A percentile compares a stretch with the other conserved stretches of the same genome.
Conservation (phyloP, 225 moss, liverwort and hornwort species). For the Bryum argenteum region DNA sequence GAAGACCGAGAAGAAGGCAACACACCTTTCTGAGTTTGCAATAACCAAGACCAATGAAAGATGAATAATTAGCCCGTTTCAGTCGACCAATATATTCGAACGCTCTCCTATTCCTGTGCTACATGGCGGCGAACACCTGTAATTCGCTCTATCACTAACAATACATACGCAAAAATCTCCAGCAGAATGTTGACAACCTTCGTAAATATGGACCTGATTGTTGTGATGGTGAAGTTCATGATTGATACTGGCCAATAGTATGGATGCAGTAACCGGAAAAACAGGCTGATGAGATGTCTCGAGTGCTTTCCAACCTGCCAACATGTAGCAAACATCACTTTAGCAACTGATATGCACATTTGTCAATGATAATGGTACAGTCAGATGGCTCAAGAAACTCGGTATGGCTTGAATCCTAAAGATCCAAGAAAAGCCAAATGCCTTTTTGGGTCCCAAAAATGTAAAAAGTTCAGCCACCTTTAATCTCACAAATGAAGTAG, state of each 20-base stretch:
- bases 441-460: no score
- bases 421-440: no score
- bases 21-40: conserved; percentile 13
- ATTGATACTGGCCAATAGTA: conserved; percentile 92
- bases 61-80: conserved; percentile 1
- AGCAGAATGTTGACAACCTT: conserved; percentile 35
- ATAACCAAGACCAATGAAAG: conserved; percentile 10
- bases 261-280: conserved; percentile 89
- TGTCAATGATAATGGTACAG: no score
- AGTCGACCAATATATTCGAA: neutral
- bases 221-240: conserved; percentile 65
- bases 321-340: neutral
- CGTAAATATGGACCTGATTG: conserved; percentile 40
- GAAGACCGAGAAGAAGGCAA: neutral
- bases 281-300: conserved; percentile 84
- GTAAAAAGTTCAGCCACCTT: no score
- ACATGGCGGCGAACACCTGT: conserved; percentile 42
- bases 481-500: no score
- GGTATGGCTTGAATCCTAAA: no score
- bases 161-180: conserved; percentile 43
- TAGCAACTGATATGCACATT: neutral
- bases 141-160: conserved; percentile 41
- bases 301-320: conserved; percentile 80
- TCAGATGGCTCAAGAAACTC: neutral
- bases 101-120: conserved; percentile 25